Conservation (phyloP, 768 basidiomycete species). For the Leccinum olivaceopallidum region DNA sequence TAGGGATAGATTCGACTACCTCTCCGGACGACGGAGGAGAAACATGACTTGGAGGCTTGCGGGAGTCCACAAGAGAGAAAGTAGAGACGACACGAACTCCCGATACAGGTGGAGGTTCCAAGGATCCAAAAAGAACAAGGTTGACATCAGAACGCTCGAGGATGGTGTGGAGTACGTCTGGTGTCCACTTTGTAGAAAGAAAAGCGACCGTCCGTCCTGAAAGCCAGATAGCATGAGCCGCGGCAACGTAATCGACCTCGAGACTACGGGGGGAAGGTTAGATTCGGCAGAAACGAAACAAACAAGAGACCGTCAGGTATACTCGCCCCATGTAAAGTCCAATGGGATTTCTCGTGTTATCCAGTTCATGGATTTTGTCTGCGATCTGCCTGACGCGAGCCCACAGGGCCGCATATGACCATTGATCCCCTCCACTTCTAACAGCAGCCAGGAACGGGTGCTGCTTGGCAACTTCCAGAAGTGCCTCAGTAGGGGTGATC, state of each 20-base stretch:
- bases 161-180: slow-evolving; percentile 22
- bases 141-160: slow-evolving; percentile 23
- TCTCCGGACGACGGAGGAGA: slow-evolving; percentile 18
- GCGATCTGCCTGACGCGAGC: slow-evolving; percentile 29
- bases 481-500: slow-evolving; percentile 31
- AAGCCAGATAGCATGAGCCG: slow-evolving; percentile 31
- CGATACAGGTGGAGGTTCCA: slow-evolving; percentile 10
- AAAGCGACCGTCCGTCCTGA: slow-evolving; percentile 31
- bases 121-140: slow-evolving; percentile 25
- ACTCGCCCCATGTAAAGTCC: slow-evolving; percentile 29
- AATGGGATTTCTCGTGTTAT: slow-evolving; percentile 24
- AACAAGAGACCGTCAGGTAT: not conserved
- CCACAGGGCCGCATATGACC: slow-evolving; percentile 33
- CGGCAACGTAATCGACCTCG: slow-evolving; percentile 31
- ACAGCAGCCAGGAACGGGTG: slow-evolving; percentile 24
- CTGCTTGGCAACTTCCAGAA: slow-evolving; percentile 33
- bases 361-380: slow-evolving; percentile 23
- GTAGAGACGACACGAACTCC: slow-evolving; percentile 23
- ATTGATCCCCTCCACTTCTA: slow-evolving; percentile 18
- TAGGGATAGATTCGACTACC: slow-evolving; percentile 14
- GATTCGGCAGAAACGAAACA: not conserved
- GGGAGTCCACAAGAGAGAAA: slow-evolving; percentile 13
- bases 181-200: slow-evolving; percentile 27
- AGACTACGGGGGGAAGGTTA: slow-evolving; percentile 15
- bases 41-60: slow-evolving; percentile 11